Conservation (phyloP, 805 yeast species). For the Yarrowia phangngaensis region DNA sequence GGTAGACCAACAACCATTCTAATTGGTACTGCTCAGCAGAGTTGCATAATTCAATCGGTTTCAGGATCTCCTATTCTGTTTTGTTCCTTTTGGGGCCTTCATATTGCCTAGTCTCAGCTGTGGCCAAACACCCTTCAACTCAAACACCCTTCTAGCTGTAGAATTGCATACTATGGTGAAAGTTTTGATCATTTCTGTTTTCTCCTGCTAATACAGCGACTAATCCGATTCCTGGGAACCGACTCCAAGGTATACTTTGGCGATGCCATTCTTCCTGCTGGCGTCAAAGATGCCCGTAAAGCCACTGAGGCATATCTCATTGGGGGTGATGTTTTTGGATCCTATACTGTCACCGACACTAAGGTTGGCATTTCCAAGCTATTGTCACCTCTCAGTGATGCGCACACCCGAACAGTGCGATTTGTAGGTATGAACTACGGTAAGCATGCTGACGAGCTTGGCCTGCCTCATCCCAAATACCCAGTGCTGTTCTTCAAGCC, state of each 20-base stretch:
- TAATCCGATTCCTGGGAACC: conserved; percentile 47
- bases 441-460: conserved; percentile 44
- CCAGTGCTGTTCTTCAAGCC: conserved; percentile 55
- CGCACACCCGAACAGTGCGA: conserved; percentile 44
- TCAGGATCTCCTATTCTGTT: no score
- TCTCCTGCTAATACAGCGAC: conserved; percentile 39
- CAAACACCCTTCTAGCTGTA: no score
- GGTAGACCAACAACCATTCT: no score
- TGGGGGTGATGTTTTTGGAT: conserved; percentile 47
- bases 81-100: no score
- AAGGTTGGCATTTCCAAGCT: conserved; percentile 38
- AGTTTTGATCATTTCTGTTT: neutral
- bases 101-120: no score
- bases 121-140: no score
- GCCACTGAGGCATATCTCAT: conserved; percentile 45
- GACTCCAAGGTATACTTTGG: conserved; percentile 48
- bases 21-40: no score
- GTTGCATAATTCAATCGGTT: no score
- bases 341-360: conserved; percentile 43
- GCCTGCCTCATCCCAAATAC: conserved; percentile 45
- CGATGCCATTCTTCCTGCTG: conserved; percentile 46
- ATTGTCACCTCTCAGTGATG: conserved; percentile 44
- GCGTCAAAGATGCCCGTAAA: conserved; percentile 41
- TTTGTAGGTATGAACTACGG: conserved; percentile 53
- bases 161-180: neutral